Base-by-base conservation (phyloP, 2,329 filamentous ascomycete genomes). In the Trichoderma pleuroti region DNA sequence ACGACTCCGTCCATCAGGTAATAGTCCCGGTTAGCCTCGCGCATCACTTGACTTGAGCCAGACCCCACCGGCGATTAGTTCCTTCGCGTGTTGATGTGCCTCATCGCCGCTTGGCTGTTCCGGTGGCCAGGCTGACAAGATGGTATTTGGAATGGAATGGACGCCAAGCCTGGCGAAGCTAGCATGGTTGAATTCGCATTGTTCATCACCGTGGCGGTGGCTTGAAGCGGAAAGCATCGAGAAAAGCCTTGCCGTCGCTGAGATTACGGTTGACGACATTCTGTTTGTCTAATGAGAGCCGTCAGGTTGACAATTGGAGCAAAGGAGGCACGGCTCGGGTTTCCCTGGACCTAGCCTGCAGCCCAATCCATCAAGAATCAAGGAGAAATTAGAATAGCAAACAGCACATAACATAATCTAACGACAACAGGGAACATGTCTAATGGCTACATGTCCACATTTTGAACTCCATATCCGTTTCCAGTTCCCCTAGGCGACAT, bases 381-480 rank as follows among this genome's bases (percentile, higher is more conserved):
- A 8, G 16, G 10, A 62, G 30, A 36, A 28, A 18, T 28, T 28
- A 66, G 18, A 54, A 24, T 39, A 36, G 21, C 16, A 28, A 34
- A 24, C 14, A 28, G 8, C 49, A 26, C 59, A n/a, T 0, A 18
- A 16, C 59, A 42, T 18, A 39, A 61, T 61, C 32, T 24, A 61
- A 32, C 14, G 1, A 39, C 59, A 39, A 39, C 7, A 32, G 21
- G 32, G 61, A 26, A 12, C 46, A 32, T 34, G n/a, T 11, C 3
- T 36, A 46, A 54, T 52, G 49, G 56, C 65, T 68, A 68, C 39
- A 60, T 67, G 14, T 24, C n/a, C 65, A 36, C 14, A 49, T 52
- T 36, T 49, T 68, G 28, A 68, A 68, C 65, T 68, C 65, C 65
- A 52, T 36, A n/a, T 32, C 65, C 56, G 32, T 61, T 26, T 61